Conservation (phyloP, 2,329 filamentous ascomycete genomes). For the Ceratocystis destructans region DNA sequence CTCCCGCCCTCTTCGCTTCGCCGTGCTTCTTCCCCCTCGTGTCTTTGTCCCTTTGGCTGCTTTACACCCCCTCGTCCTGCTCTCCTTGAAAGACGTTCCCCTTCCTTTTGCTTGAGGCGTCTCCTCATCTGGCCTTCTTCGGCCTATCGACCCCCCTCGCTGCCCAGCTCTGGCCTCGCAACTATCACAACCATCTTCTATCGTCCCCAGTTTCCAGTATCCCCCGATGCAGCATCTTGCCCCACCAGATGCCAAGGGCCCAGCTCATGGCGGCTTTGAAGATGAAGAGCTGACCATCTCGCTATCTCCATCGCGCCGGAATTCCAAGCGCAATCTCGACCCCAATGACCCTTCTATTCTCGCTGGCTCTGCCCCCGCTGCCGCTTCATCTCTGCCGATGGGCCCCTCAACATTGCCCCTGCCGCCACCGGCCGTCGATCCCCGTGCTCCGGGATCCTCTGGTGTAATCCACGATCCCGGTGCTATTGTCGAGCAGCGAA, state of each 20-base stretch:
- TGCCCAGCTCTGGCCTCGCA: background rate
- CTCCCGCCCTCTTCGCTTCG: background rate
- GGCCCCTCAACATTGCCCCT: background rate
- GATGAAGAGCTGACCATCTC: slow-evolving; percentile 75
- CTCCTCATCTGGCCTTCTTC: background rate
- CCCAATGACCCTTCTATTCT: slow-evolving; percentile 13
- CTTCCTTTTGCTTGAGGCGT: background rate
- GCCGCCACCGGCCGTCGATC: slow-evolving; percentile 21
- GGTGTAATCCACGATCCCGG: slow-evolving; percentile 34
- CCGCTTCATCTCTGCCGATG: background rate
- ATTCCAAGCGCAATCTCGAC: slow-evolving; percentile 17
- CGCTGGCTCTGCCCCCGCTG: slow-evolving; percentile 20
- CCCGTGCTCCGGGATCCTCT: slow-evolving; percentile 21
- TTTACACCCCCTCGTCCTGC: background rate
- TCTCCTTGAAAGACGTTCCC: background rate
- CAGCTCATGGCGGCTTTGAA: slow-evolving; percentile 40
- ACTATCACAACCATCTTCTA: background rate
- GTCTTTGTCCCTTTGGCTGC: background rate
- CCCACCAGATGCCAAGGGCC: slow-evolving; percentile 10
- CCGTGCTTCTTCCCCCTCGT: background rate
- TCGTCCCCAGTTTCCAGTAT: background rate
- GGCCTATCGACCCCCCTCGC: background rate
- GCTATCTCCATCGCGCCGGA: slow-evolving; percentile 44
- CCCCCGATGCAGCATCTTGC: slow-evolving; percentile 15
- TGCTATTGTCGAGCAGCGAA: slow-evolving; percentile 52